A percentile compares a stretch with the other conserved stretches of the same genome.
Evolutionary conservation across 1,139 yeast species (phyloP).

Genomic region (Suhomyces yuchorum): DNA sequence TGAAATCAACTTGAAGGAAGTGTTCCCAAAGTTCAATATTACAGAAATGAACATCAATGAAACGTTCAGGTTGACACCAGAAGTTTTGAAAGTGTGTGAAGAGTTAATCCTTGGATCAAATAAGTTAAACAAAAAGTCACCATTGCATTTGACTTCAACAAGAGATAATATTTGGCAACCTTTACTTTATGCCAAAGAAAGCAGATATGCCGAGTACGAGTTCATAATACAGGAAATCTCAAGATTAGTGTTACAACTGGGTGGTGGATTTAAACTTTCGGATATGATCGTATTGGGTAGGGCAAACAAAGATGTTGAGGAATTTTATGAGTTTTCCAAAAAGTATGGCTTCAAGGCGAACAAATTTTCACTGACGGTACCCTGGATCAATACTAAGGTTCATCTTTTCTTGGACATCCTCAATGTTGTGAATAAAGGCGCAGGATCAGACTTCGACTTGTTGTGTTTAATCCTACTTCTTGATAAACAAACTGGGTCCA

Average conservation of each 20-base stretch:
- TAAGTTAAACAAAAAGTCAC: neutral
- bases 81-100: slow-evolving; percentile 48
- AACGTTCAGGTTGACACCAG: slow-evolving; percentile 62
- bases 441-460: slow-evolving; percentile 39
- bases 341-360: slow-evolving; percentile 45
- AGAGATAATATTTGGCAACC: slow-evolving; percentile 35
- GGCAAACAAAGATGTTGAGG: slow-evolving; percentile 56
- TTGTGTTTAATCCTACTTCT: slow-evolving; percentile 30
- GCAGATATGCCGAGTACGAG: slow-evolving; percentile 38
- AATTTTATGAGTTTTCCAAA: slow-evolving; percentile 42
- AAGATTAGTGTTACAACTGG: slow-evolving; percentile 45
- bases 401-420: slow-evolving; percentile 54
- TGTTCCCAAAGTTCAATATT: slow-evolving; percentile 29
- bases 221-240: slow-evolving; percentile 50
- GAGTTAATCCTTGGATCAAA: slow-evolving; percentile 19
- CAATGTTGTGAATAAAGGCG: slow-evolving; percentile 37
- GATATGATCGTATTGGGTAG: slow-evolving; percentile 60
- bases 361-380: slow-evolving; percentile 49
- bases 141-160: slow-evolving; percentile 17
- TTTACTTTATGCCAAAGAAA: slow-evolving; percentile 21
- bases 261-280: slow-evolving; percentile 45
- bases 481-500: slow-evolving; percentile 30
- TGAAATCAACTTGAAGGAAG: slow-evolving; percentile 24
- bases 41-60: slow-evolving; percentile 42
- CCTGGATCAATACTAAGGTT: slow-evolving; percentile 56